These are phyloP conservation scores for Luffa acutangula DNA, from an alignment of 306 rosid genomes.

Conservation along the genomic window DNA sequence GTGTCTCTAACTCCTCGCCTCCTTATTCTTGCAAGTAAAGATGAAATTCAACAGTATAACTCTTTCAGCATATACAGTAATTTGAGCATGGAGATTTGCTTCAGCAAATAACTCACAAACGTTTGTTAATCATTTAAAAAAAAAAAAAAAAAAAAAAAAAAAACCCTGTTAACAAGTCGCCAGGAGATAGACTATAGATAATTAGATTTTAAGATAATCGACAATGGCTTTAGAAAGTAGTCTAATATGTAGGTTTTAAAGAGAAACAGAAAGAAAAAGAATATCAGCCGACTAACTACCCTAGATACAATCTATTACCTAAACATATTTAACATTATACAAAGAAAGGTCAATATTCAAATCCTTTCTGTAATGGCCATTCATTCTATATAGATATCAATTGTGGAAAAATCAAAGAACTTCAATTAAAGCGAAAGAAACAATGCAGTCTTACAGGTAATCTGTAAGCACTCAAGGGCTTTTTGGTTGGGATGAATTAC, in stretches of 20 bases:
- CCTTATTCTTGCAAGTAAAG: neutral
- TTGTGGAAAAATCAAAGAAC: neutral
- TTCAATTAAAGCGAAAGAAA: neutral
- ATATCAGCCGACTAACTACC: neutral
- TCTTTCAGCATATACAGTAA: neutral
- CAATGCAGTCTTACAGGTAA: neutral
- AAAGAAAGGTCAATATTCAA: neutral
- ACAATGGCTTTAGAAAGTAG: neutral
- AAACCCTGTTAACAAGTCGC: neutral
- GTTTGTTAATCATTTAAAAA: neutral
- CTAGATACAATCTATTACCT: neutral
- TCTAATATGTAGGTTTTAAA: neutral
- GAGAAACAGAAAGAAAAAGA: neutral
- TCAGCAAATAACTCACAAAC: neutral
- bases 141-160: no score
- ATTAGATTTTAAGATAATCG: neutral
- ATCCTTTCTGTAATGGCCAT: neutral
- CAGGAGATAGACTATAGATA: neutral
- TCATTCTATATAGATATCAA: neutral
- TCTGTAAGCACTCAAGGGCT: conserved; percentile 8
- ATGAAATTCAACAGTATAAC: neutral
- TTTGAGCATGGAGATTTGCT: neutral
- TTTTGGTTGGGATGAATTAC: conserved; percentile 25
- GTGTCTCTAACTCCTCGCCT: neutral
- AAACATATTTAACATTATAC: neutral